Evolutionary conservation across 2,329 filamentous ascomycete genomes (phyloP).

Genomic region (Ceratocystiopsis sp.): DNA sequence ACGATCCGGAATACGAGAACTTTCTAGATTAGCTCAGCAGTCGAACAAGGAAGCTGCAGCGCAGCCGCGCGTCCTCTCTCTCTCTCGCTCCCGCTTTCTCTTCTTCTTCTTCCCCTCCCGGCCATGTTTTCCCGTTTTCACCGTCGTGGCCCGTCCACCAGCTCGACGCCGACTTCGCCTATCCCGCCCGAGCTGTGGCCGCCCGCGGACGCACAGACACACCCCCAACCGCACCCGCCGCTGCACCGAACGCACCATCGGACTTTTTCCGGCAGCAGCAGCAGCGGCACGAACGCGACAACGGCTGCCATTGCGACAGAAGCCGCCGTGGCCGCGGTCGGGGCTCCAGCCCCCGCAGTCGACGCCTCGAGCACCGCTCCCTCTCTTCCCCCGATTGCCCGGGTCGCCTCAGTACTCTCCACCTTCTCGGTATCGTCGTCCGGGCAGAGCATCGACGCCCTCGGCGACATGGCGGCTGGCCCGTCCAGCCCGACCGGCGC

Average conservation of each 20-base stretch:
- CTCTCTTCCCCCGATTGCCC: constrained; percentile 31
- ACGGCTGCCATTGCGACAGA: too few relatives aligned
- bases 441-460: neutral
- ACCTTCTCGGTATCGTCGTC: constrained; percentile 28
- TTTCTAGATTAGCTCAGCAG: too few relatives aligned
- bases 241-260: neutral
- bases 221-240: constrained; percentile 4
- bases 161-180: constrained; percentile 35
- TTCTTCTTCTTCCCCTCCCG: too few relatives aligned
- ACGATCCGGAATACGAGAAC: too few relatives aligned
- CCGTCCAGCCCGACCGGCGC: constrained; percentile 12
- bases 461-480: constrained; percentile 17
- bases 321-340: too few relatives aligned
- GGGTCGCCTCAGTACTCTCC: constrained; percentile 16
- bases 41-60: too few relatives aligned
- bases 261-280: neutral
- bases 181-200: constrained; percentile 25
- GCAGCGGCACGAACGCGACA: neutral
- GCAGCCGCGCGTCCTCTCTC: too few relatives aligned
- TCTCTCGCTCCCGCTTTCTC: neutral
- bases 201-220: constrained; percentile 10
- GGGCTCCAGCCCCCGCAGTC: constrained; percentile 4
- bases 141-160: constrained; percentile 35
- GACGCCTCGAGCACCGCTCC: constrained; percentile 25
- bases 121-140: constrained; percentile 33